Evolutionary conservation across 306 rosid genomes (phyloP), one percentile per base, ranked within the genome.

Genomic region (Lathyrus aphaca): DNA sequence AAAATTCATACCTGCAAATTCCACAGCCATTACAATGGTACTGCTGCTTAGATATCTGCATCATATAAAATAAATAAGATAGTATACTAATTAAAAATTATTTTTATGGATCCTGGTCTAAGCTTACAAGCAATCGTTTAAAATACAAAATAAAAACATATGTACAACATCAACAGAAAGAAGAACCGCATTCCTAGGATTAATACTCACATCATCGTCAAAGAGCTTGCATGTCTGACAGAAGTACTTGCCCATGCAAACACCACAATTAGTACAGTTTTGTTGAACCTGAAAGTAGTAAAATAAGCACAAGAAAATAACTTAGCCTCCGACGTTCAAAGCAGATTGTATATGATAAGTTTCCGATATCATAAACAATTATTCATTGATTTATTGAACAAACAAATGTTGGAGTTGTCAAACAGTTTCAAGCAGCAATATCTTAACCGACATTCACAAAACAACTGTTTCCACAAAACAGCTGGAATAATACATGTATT

Each of bases 11-110:
- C 98, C 98, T 87, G 87, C 98, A 92, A 73, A 92, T 89, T 37
- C 95, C 96, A 73, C 96, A 89, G 48, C 92, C 98, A 83, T 32
- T 64, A 77, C 98, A 92, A 66, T 92, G 98, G 72, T 86, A 92
- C 71, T 92, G 96, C 66, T 71, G 80, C 83, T 89, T 92, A 21
- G 96, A 81, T 68, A 75, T 74, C 98, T 92, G 88, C 59, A 74
- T 16, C 43, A 83, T 43, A 58, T 11, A 23, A 14, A 29, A 27
- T 13, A 59, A 50, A 38, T n/a, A 37, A 58, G 17, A 60, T 15
- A 37, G 51, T 40, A 18, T 51, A 68, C 60, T 29, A 49, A 40
- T 10, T 16, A 37, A 60, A 49, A 32, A 43, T 2, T 19, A 38
- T 14, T 13, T 17, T 48, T 16, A 55, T 8, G 55, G 59, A 44